Evolutionary conservation across 495 filamentous ascomycete species (phyloP), one percentile per base, ranked within the genome.

Genomic region (Aspergillus haitiensis): DNA sequence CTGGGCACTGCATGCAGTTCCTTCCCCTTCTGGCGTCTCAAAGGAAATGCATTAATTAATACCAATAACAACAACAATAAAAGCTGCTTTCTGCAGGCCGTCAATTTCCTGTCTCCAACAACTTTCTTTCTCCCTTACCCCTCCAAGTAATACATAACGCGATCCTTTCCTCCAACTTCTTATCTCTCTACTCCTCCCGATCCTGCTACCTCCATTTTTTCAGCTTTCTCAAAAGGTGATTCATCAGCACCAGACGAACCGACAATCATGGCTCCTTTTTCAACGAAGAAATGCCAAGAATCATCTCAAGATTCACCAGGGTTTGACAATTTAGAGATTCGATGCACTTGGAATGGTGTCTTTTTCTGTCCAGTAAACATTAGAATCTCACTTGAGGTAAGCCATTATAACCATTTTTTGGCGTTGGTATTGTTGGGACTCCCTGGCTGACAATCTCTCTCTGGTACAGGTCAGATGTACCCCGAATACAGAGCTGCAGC

Each of bases 351-450:
- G 75, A 62, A 53, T 51, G 74, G 72, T 5, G 64, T 70, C 7
- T 59, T 60, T 9, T 36, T 53, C 2, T 61, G 71, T 11, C 63
- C 64, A 9, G 73, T 71, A n/a, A 58, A 66, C 10, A 51, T 74
- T 46, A 65, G 50, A 34, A 64, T 78, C 5, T 55, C 63, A 3
- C 50, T 77, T 13, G 72, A 77, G 63, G 75, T 77, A 68, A 58
- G 63, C 35, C 40, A 6, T 7, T 45, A 35, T 47, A 13, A 33
- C 46, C 45, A 16, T 11, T 44, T 27, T 36, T 44, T 3, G 7
- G 46, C 34, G 36, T 48, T 52, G 21, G 21, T 27, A 27, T 10
- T 37, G 33, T 16, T 7, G 21, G 21, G 44, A 15, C 35, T 0
- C 44, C 31, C 32, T 36, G 16, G 58, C 27, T 10, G 15, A 15